Percentiles rank a stretch among this genome's conserved stretches.
phyloP scores from a whole-genome alignment of 352 stramenopile species.

The Thraustotheca clavata region DNA sequence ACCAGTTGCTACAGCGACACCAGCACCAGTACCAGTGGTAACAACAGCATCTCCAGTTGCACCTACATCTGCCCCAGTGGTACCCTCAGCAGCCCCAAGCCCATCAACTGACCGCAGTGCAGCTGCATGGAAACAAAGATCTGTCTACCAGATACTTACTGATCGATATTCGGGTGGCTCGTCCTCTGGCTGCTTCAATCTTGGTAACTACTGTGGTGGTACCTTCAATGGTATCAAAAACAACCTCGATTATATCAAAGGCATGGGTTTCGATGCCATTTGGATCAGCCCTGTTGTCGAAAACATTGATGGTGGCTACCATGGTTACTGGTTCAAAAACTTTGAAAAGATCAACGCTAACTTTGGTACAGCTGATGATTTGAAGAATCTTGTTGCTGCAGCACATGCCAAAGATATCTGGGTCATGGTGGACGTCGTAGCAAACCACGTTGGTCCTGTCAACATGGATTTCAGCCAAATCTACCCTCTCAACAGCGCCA shows the following conservation, averaged over 20 bases:
- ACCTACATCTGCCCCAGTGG: background rate
- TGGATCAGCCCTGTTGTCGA: constrained; percentile 20
- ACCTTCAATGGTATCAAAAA: constrained; percentile 9
- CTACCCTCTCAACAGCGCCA: constrained; percentile 6
- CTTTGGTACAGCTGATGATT: constrained; percentile 22
- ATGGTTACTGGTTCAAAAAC: constrained; percentile 20
- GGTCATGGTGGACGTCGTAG: constrained; percentile 24
- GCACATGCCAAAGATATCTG: constrained; percentile 14
- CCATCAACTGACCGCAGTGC: background rate
- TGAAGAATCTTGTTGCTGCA: constrained; percentile 9
- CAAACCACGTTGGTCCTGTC: constrained; percentile 21
- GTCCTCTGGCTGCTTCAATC: no score
- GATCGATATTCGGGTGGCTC: no score
- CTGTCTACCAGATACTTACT: constrained; percentile 21
- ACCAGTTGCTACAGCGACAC: background rate
- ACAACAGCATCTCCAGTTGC: background rate
- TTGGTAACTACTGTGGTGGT: constrained; percentile 19
- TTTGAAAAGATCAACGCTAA: constrained; percentile 12
- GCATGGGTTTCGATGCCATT: constrained; percentile 23
- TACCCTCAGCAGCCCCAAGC: background rate
- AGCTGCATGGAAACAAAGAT: constrained; percentile 1
- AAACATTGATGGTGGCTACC: constrained; percentile 10
- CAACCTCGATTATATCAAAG: constrained; percentile 18
- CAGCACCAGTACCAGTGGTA: background rate
- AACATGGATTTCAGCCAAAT: constrained; percentile 8